Base-by-base conservation (phyloP, 495 filamentous ascomycete species). In the Rostrohypoxylon terebratum region DNA sequence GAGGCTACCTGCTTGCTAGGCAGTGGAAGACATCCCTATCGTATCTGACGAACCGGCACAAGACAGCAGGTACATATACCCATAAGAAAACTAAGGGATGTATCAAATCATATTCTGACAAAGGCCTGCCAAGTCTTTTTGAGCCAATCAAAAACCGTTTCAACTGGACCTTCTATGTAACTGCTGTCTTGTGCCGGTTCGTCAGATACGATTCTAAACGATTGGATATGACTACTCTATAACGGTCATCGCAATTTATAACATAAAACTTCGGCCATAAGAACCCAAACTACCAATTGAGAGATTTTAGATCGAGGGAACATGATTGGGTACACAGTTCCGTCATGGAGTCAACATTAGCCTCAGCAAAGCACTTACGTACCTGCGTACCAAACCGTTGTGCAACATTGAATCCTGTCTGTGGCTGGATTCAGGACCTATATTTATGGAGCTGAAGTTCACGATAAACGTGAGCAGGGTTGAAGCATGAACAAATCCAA, bases 171-270 rank as follows among this genome's bases (percentile, higher is more conserved):
- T n/a, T n/a, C n/a, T n/a, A n/a, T n/a, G n/a, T n/a, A n/a, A n/a
- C n/a, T n/a, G n/a, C n/a, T n/a, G n/a, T n/a, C n/a, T n/a, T n/a
- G n/a, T n/a, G n/a, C n/a, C n/a, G n/a, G n/a, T n/a, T n/a, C n/a
- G n/a, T n/a, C n/a, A n/a, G n/a, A n/a, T 59, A 47, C 50, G 44
- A 28, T 16, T 48, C 57, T 48, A 13, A 8, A 31, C 18, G 44
- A 72, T 72, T 72, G 63, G 63, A 63, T 63, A n/a, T 47, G 21
- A 38, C 3, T 33, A 11, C 10, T 36, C 31, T 44, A 45, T 47
- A 25, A 18, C 31, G 38, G 33, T 34, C 36, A 36, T 62, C 13
- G 13, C 31, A 51, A 63, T 69, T n/a, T 64, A 13, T 23, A 36
- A 38, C 47, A 57, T 44, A 62, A 64, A 25, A 61, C 44, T 34